Base-by-base conservation (phyloP, 805 yeast genomes). In the Yarrowia divulgata region DNA sequence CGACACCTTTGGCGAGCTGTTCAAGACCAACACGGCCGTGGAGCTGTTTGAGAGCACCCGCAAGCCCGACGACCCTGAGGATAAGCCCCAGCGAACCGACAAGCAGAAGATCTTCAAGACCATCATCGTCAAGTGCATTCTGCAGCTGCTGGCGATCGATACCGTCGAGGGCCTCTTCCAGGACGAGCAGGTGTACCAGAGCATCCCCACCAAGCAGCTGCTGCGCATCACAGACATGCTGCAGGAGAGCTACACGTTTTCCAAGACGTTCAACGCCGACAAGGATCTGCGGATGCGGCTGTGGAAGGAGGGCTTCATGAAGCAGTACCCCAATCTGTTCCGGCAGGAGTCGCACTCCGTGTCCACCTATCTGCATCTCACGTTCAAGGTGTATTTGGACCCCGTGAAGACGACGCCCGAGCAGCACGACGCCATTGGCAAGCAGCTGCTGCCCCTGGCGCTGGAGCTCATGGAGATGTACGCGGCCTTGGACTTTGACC, bases 341-440 rank as follows among this genome's bases (percentile, higher is more conserved):
- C 90, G 91, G 74, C 99, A 96, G 79, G 99, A 96, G 78, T 88
- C 97, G 0, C 87, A 92, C 43, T 87, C 97, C 0, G 89, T 97
- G 1, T 94, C 97, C 1, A 97, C 93, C 1, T 90, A 88, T 77
- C 87, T 94, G 72, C 88, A 89, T 74, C 84, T 93, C 57, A 83
- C 91, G 82, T 91, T 94, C 83, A 84, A 90, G 74, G 81, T 94
- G 75, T 93, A 91, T 77, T 85, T 90, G 71, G 92, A 89, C 75
- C 82, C 83, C 16, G 83, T 81, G 34, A 74, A 76, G 70, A 72
- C 76, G 12, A 48, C 49, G 9, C 18, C 54, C 35, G 87, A 87
- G 75, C 82, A 84, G 5, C 85, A 87, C 73, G 78, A 79, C 18
- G 81, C 77, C 69, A 87, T 87, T 71, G 85, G 87, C 74, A 81